These are phyloP conservation scores for Ogataea wickerhamii DNA, from an alignment of 805 yeast genomes.

Conservation along the genomic window DNA sequence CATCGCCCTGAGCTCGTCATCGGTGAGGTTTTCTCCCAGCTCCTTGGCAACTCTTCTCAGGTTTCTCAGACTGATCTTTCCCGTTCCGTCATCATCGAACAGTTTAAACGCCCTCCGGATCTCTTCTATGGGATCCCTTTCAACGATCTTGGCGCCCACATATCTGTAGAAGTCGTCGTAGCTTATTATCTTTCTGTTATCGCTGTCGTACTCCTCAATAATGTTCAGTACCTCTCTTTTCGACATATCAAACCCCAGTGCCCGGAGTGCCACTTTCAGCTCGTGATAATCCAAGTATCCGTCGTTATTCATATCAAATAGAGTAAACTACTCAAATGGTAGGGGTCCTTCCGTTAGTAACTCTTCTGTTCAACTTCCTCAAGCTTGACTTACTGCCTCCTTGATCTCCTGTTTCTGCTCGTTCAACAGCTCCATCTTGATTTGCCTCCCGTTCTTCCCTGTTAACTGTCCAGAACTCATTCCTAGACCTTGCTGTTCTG, in stretches of 20 bases:
- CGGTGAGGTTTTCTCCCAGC: conserved; percentile 85
- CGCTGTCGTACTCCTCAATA: conserved; percentile 77
- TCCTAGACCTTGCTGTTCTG: too few species aligned
- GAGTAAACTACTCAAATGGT: conserved; percentile 46
- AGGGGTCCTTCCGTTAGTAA: too few species aligned
- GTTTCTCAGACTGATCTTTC: conserved; percentile 77
- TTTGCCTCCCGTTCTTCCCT: conserved; percentile 32
- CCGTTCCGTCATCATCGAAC: conserved; percentile 86
- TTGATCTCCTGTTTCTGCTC: conserved; percentile 89
- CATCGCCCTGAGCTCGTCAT: conserved; percentile 93
- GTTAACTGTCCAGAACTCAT: conserved; percentile 12
- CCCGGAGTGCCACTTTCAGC: conserved; percentile 87
- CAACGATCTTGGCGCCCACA: conserved; percentile 77
- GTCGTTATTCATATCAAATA: conserved; percentile 91
- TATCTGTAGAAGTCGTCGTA: conserved; percentile 79
- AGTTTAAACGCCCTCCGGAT: conserved; percentile 83
- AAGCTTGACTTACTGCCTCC: conserved; percentile 58
- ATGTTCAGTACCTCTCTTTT: conserved; percentile 72
- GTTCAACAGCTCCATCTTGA: conserved; percentile 65
- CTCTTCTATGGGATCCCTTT: conserved; percentile 91
- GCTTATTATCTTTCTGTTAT: conserved; percentile 65
- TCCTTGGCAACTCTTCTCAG: conserved; percentile 88
- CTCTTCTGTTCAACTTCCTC: not conserved
- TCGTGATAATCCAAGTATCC: conserved; percentile 91
- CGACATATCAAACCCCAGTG: conserved; percentile 83